These are phyloP conservation scores for Gentiana straminea DNA, from an alignment of 257 asterid species.

Conservation along the genomic window DNA sequence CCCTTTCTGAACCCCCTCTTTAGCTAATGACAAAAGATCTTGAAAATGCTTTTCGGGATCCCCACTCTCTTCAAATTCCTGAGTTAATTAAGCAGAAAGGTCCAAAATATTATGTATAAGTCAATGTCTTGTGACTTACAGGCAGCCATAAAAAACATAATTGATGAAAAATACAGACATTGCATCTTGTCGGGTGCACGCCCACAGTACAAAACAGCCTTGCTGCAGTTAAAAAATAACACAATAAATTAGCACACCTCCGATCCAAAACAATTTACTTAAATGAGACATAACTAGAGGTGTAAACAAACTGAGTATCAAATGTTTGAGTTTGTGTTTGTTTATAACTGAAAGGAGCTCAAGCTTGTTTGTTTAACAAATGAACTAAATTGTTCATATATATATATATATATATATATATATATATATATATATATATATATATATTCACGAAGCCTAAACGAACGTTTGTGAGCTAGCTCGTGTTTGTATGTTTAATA, in stretches of 20 bases:
- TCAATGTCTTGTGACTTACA: background rate
- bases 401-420: no score
- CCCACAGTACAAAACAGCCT: slow-evolving; percentile 97
- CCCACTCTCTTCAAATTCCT: slow-evolving; percentile 95
- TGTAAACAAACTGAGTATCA: no score
- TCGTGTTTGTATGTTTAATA: no score
- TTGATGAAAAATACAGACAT: slow-evolving; percentile 33
- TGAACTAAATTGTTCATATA: background rate
- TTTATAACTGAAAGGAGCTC: background rate
- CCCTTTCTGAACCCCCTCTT: slow-evolving; percentile 87
- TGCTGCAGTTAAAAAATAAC: slow-evolving; percentile 34
- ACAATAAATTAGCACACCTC: background rate
- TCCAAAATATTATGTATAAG: background rate
- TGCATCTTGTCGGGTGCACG: slow-evolving; percentile 99
- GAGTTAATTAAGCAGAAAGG: slow-evolving; percentile 12
- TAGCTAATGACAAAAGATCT: slow-evolving; percentile 70
- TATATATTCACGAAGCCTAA: no score
- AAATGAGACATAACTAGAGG: no score
- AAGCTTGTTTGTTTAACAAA: background rate
- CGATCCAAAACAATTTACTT: no score
- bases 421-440: no score
- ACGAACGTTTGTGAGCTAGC: no score
- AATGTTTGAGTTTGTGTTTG: no score
- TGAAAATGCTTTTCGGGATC: slow-evolving; percentile 73
- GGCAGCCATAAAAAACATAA: background rate